phyloP scores from a whole-genome alignment of 2,329 filamentous ascomycete species.

The Fusarium tuaranense region DNA sequence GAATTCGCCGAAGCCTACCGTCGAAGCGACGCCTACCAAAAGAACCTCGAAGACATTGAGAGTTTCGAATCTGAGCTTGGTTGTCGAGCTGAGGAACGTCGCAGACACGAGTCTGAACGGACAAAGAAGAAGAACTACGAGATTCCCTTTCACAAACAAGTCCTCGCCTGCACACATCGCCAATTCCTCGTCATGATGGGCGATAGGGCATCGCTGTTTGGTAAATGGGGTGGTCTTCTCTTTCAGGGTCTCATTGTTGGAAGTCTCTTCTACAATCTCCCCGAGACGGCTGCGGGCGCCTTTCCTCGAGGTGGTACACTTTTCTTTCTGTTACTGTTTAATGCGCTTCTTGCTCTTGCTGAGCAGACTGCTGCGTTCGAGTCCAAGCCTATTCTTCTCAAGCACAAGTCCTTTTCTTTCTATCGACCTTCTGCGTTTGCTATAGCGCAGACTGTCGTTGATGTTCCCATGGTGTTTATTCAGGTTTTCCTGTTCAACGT shows the following conservation, averaged over 20 bases:
- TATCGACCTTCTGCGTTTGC: constrained; percentile 70
- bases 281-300: constrained; percentile 70
- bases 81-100: constrained; percentile 53
- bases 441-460: constrained; percentile 66
- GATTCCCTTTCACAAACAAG: constrained; percentile 79
- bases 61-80: constrained; percentile 74
- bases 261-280: constrained; percentile 80
- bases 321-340: constrained; percentile 67
- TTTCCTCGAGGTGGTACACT: constrained; percentile 64
- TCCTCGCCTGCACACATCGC: constrained; percentile 75
- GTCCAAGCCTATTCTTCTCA: constrained; percentile 73
- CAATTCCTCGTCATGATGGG: constrained; percentile 85
- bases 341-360: constrained; percentile 76
- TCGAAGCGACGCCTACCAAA: constrained; percentile 70
- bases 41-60: constrained; percentile 70
- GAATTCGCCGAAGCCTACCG: constrained; percentile 76
- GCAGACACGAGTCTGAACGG: constrained; percentile 74
- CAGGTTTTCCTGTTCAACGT: constrained; percentile 77
- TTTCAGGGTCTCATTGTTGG: constrained; percentile 81
- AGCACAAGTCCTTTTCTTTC: constrained; percentile 78
- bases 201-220: constrained; percentile 80
- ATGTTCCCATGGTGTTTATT: constrained; percentile 71
- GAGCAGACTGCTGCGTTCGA: constrained; percentile 76
- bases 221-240: constrained; percentile 83
- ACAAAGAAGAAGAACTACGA: constrained; percentile 80